These are phyloP conservation scores for Debaryomyces nepalensis DNA, from an alignment of 1,139 yeast genomes.

Conservation along the genomic window DNA sequence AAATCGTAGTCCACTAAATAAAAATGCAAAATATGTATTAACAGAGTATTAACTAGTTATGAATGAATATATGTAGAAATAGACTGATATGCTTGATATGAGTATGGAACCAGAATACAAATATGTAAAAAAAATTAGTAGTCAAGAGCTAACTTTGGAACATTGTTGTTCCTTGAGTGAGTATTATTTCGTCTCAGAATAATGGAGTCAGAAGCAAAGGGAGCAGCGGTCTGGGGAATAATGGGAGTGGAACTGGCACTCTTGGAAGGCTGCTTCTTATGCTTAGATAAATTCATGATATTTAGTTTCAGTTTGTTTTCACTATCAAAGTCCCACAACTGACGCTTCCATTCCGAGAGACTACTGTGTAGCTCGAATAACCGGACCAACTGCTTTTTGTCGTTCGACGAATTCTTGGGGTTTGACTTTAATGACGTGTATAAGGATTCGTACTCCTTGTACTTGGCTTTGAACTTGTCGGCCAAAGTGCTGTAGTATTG, in stretches of 20 bases:
- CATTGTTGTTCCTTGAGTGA: slow-evolving; percentile 2
- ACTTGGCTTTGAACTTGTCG: slow-evolving; percentile 39
- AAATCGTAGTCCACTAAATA: slow-evolving; percentile 1
- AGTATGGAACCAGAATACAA: slow-evolving; percentile 3
- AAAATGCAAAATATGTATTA: slow-evolving; percentile 11
- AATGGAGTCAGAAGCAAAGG: slow-evolving; percentile 4
- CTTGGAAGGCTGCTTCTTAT: slow-evolving; percentile 27
- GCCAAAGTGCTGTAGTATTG: slow-evolving; percentile 36
- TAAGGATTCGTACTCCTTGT: slow-evolving; percentile 43
- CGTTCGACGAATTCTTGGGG: slow-evolving; percentile 18
- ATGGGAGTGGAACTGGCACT: slow-evolving; percentile 7
- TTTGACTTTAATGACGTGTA: slow-evolving; percentile 28
- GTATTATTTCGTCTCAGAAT: slow-evolving; percentile 1
- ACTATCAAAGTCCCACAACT: slow-evolving; percentile 41
- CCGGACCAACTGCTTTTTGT: slow-evolving; percentile 30
- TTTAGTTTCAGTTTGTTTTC: slow-evolving; percentile 36
- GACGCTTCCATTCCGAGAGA: slow-evolving; percentile 40
- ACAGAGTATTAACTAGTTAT: background rate
- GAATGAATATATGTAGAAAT: slow-evolving; percentile 3
- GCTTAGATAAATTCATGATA: slow-evolving; percentile 42
- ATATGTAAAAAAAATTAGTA: background rate
- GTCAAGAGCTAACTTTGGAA: slow-evolving; percentile 9
- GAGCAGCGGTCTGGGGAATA: slow-evolving; percentile 4
- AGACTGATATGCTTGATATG: slow-evolving; percentile 2
- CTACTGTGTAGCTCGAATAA: slow-evolving; percentile 42